Base-by-base conservation (phyloP, 2,329 filamentous ascomycete species). In the Beauveria sp. region DNA sequence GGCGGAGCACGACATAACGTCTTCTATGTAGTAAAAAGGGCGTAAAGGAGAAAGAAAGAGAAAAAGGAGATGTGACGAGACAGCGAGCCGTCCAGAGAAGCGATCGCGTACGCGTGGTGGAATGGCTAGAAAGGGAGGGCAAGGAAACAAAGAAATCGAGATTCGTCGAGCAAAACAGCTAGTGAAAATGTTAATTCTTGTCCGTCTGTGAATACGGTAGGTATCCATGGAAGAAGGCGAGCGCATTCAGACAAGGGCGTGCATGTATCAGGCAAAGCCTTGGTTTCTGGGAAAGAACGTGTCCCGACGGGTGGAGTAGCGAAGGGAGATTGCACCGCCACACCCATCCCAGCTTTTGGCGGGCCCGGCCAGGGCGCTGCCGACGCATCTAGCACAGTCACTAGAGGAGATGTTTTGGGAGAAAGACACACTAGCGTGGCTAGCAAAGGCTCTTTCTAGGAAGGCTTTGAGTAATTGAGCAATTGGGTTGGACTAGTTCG, bases 281-380 rank as follows among this genome's bases (percentile, higher is more conserved):
- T 54, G 51, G 20, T 28, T 26, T 26, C 7, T 34, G 20, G 51
- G 34, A 6, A 38, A 26, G 51, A 24, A 5, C n/a, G 5, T 46
- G 22, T 48, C 24, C 26, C 34, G 34, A 38, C 12, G 34, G 34
- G 34, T 14, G 34, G 34, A 38, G 34, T 38, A 38, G 12, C 12
- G 12, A 38, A 38, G 34, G 12, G 34, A 38, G 12, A 38, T 38
- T 61, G 50, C 58, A 52, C 58, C 49, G 50, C 58, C 58, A 61
- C 50, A 61, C 18, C 31, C 26, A 61, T 48, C 26, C 49, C 40
- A 54, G 49, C 40, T 53, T 54, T 31, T 38, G 20, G 45, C 28
- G 24, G 54, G 42, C 40, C 31, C 52, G 26, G 48, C 38, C 20
- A 49, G 38, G 38, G 45, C 31, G 31, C 31, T 34, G 31, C 31